phyloP scores from a whole-genome alignment of 345 rosid genomes.

The Brassica incana region DNA sequence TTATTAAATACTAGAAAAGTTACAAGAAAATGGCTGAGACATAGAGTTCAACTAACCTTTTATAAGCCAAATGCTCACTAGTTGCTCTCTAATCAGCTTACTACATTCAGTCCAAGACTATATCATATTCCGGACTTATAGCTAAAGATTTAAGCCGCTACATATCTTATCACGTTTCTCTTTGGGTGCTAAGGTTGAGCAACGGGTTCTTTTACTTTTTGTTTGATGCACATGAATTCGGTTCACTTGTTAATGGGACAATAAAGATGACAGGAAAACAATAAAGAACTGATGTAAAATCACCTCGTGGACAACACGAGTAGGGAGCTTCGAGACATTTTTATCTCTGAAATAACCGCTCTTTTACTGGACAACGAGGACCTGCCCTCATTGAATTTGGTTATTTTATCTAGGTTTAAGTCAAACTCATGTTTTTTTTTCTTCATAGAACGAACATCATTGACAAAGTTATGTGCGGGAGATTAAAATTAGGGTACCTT shows the following conservation, averaged over 20 bases:
- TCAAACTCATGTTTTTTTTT: background rate
- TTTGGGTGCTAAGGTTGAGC: too few relatives aligned
- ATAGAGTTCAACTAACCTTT: too few relatives aligned
- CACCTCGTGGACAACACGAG: conserved; percentile 72
- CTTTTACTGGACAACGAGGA: conserved; percentile 80
- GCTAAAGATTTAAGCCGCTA: too few relatives aligned
- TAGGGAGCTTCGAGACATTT: conserved; percentile 79
- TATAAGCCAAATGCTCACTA: too few relatives aligned
- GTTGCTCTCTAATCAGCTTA: too few relatives aligned
- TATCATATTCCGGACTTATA: too few relatives aligned
- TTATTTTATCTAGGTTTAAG: background rate
- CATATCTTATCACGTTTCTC: too few relatives aligned
- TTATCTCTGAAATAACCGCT: conserved; percentile 56
- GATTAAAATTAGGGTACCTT: conserved; percentile 45
- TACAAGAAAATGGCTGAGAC: too few relatives aligned
- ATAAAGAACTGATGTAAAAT: background rate
- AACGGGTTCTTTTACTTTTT: too few relatives aligned
- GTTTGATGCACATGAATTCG: background rate
- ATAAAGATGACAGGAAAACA: background rate
- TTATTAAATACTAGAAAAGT: background rate
- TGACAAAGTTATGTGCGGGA: background rate
- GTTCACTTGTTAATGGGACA: background rate
- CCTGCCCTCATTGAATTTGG: conserved; percentile 34
- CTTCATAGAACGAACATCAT: background rate
- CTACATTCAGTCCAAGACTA: too few relatives aligned